phyloP scores from a whole-genome alignment of 1,139 yeast species.

The Lodderomyces orthopsilosis region DNA sequence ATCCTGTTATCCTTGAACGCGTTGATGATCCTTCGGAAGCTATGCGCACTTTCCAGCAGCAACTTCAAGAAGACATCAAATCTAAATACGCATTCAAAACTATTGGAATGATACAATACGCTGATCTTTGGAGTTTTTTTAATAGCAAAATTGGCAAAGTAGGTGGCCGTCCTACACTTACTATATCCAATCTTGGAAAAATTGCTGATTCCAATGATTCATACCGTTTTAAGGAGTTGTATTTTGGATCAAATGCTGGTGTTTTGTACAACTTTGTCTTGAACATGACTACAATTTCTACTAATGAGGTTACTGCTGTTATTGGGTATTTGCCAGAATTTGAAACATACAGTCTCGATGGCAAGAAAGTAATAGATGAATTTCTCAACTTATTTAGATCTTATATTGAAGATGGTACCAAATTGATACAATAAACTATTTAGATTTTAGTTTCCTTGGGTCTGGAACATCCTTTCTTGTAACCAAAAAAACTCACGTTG shows the following conservation, averaged over 20 bases:
- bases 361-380: constrained; percentile 12
- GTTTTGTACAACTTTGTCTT: constrained; percentile 20
- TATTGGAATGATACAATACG: constrained; percentile 16
- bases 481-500: too few species aligned
- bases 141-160: constrained; percentile 10
- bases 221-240: constrained; percentile 17
- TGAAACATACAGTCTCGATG: constrained; percentile 10
- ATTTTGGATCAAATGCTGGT: constrained; percentile 23
- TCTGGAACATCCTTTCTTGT: too few species aligned
- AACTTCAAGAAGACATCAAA: constrained; percentile 14
- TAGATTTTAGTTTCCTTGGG: too few species aligned
- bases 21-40: constrained; percentile 8
- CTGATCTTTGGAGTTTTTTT: constrained; percentile 16
- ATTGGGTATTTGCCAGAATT: constrained; percentile 20
- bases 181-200: constrained; percentile 23
- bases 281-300: constrained; percentile 19
- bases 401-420: constrained; percentile 1
- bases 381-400: not conserved
- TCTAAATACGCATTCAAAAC: constrained; percentile 16
- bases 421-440: not conserved
- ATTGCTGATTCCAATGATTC: constrained; percentile 12
- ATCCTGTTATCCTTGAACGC: constrained; percentile 15
- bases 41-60: constrained; percentile 17
- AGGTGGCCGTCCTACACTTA: constrained; percentile 17
- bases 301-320: constrained; percentile 20